Evolutionary conservation across 805 yeast genomes (phyloP), one percentile per base, ranked within the genome.

Genomic region (Lipomyces anomalus): DNA sequence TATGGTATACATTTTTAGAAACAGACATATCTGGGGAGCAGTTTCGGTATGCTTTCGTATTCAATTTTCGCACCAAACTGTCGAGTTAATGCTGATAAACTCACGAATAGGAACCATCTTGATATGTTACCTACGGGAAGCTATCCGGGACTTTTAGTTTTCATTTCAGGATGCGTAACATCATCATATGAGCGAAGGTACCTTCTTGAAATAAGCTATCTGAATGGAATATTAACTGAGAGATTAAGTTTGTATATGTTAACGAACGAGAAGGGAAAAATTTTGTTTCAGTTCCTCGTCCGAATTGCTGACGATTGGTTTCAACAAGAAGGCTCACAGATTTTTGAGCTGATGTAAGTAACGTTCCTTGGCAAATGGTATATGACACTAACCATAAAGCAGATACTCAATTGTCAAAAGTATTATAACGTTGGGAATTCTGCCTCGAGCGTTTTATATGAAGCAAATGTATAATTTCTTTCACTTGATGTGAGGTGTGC

Each of bases 141-240:
- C 4, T 42, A 38, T 33, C 16, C 43, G 6, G 51, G 44, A 5
- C 35, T 46, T 9, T 40, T 48, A n/a, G 40, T 48, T 16, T 46
- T 46, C 24, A 16, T 48, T 4, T 30, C 39, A n/a, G 53, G 53
- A 30, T 42, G 35, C 20, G 22, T 48, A 11, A 35, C 39, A 4
- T 24, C 46, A 4, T 46, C 53, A 2, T 44, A 34, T 9, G 40
- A 29, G 6, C 38, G 50, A 33, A 39, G 42, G 52, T 48, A 30
- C 35, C 43, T 44, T 7, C 13, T 5, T 13, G 22, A 16, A 22
- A 6, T 4, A 6, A 9, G 6, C 5, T 24, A n/a, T 21, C 23
- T 11, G 11, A 22, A 26, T 13, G 4, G 13, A 22, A 22, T 11
- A 13, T 13, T 17, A 18, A n/a, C 1, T 38, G 22, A n/a, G n/a